A percentile compares a stretch with the other conserved stretches of the same genome.
Conservation (phyloP, 768 basidiomycete species). For the Pleurotus tuoliensis region DNA sequence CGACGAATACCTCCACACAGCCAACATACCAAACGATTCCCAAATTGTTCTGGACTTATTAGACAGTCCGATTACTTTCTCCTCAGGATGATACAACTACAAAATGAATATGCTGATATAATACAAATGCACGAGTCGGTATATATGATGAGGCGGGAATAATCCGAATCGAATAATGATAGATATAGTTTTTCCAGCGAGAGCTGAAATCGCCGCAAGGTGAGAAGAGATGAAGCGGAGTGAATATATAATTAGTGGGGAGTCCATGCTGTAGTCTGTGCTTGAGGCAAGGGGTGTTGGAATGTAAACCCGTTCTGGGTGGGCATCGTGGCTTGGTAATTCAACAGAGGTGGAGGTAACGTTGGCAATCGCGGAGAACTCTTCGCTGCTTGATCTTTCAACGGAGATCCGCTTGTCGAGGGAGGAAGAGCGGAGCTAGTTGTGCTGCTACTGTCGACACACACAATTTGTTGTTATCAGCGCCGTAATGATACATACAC, state of each 20-base stretch:
- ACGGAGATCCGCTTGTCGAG: constrained; percentile 30
- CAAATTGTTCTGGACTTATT: constrained; percentile 40
- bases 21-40: constrained; percentile 39
- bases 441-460: constrained; percentile 10
- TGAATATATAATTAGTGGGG: not conserved
- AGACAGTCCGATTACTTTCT: constrained; percentile 9
- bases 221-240: not conserved
- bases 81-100: not conserved
- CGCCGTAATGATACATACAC: not conserved
- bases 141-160: not conserved
- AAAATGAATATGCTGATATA: not conserved
- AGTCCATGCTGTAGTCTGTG: not conserved
- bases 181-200: not conserved
- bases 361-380: constrained; percentile 10
- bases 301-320: constrained; percentile 4
- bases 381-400: constrained; percentile 23
- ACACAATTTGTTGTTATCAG: constrained; percentile 7
- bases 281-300: not conserved
- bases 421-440: constrained; percentile 12
- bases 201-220: not conserved
- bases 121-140: constrained; percentile 2
- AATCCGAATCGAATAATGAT: constrained; percentile 7
- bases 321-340: not conserved
- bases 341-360: constrained; percentile 23
- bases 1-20: constrained; percentile 46